These are phyloP conservation scores for Saccharomycopsis oosterbeekiorum DNA, from an alignment of 805 yeast species.

Conservation along the genomic window DNA sequence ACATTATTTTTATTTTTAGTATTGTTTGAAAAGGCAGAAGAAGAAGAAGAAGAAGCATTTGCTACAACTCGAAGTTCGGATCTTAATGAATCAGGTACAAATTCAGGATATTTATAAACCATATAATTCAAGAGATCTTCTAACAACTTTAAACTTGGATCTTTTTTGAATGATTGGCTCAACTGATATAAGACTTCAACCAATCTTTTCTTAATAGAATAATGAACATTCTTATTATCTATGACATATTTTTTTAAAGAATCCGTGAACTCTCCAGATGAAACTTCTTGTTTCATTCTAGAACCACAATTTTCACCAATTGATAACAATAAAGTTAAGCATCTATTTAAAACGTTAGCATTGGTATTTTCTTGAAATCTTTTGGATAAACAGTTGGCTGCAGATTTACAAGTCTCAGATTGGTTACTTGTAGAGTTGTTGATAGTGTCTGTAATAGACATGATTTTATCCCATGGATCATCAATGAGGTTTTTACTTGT, in stretches of 20 bases:
- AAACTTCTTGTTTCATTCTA: slow-evolving; percentile 50
- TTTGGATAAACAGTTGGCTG: not conserved
- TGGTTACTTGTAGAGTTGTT: not conserved
- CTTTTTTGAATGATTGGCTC: slow-evolving; percentile 51
- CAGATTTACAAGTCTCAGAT: not conserved
- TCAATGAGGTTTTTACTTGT: not conserved
- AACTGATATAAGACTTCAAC: slow-evolving; percentile 30
- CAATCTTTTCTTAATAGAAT: slow-evolving; percentile 48
- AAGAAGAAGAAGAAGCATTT: not conserved
- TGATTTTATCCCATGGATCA: not conserved
- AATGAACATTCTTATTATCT: slow-evolving; percentile 48
- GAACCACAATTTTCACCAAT: slow-evolving; percentile 74
- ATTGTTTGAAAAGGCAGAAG: not conserved
- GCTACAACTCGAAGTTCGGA: not conserved
- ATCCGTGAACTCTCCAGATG: slow-evolving; percentile 44
- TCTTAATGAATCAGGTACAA: slow-evolving; percentile 19
- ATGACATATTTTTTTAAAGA: slow-evolving; percentile 37
- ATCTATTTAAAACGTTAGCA: slow-evolving; percentile 57
- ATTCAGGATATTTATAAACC: slow-evolving; percentile 31
- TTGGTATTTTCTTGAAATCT: slow-evolving; percentile 24
- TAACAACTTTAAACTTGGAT: slow-evolving; percentile 70
- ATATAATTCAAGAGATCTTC: slow-evolving; percentile 48
- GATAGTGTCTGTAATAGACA: not conserved
- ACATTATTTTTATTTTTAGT: not conserved
- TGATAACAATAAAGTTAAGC: slow-evolving; percentile 45